These are phyloP conservation scores for Mariannaea elegans DNA, from an alignment of 2,329 filamentous ascomycete genomes.

Conservation along the genomic window DNA sequence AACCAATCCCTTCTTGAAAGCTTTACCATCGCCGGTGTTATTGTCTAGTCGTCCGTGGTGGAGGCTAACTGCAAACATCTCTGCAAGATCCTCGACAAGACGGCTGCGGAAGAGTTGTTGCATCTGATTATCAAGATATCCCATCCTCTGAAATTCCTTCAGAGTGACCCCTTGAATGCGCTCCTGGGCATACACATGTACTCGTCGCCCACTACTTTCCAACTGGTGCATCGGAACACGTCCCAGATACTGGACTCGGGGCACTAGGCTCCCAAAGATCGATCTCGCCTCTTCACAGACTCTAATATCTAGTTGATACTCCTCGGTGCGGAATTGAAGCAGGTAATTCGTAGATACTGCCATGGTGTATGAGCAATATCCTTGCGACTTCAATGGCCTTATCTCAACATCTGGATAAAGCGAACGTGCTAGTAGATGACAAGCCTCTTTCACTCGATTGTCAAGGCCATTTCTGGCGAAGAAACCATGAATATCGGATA, in stretches of 20 bases:
- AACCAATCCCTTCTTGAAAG: slow-evolving; percentile 44
- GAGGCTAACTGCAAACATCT: slow-evolving; percentile 52
- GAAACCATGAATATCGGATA: slow-evolving; percentile 19
- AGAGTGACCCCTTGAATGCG: slow-evolving; percentile 54
- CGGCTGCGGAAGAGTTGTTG: slow-evolving; percentile 28
- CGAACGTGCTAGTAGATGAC: slow-evolving; percentile 44
- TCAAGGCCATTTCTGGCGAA: slow-evolving; percentile 37
- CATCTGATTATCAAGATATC: slow-evolving; percentile 9
- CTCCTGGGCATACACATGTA: slow-evolving; percentile 54
- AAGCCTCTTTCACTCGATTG: slow-evolving; percentile 14
- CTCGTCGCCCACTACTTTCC: not conserved
- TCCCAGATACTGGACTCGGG: slow-evolving; percentile 50
- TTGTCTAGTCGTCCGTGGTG: slow-evolving; percentile 21
- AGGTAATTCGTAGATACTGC: slow-evolving; percentile 48
- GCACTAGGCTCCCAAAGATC: slow-evolving; percentile 53
- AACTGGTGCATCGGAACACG: slow-evolving; percentile 34
- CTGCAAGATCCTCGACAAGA: slow-evolving; percentile 53
- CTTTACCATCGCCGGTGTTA: not conserved
- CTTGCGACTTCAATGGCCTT: slow-evolving; percentile 51
- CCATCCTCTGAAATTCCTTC: slow-evolving; percentile 38
- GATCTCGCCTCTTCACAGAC: slow-evolving; percentile 48
- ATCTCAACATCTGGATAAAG: slow-evolving; percentile 45
- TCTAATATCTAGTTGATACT: slow-evolving; percentile 52
- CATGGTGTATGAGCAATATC: slow-evolving; percentile 63
- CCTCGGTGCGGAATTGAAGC: slow-evolving; percentile 59